Percentiles rank a stretch among this genome's conserved stretches.
Conservation (phyloP, 805 yeast species). For the Wickerhamiella kazuoi region DNA sequence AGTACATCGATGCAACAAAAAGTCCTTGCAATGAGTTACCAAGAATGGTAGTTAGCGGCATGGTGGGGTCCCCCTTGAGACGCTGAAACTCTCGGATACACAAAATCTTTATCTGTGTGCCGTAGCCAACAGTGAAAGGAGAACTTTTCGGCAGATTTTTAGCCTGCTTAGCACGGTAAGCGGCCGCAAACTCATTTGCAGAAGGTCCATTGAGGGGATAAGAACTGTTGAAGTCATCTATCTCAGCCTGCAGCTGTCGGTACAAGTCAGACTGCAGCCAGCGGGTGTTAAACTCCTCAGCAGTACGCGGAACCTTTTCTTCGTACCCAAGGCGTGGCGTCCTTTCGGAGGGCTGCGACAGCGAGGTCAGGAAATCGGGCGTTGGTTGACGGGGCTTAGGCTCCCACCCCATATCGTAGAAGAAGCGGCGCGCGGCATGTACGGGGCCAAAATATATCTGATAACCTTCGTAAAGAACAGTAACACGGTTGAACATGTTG, state of each 20-base stretch:
- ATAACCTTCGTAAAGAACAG: slow-evolving; percentile 39
- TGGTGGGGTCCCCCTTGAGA: slow-evolving; percentile 37
- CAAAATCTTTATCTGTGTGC: slow-evolving; percentile 32
- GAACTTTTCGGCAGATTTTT: slow-evolving; percentile 24
- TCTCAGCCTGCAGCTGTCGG: slow-evolving; percentile 24
- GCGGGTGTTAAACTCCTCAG: slow-evolving; percentile 40
- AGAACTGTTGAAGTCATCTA: slow-evolving; percentile 26
- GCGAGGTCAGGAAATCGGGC: slow-evolving; percentile 52
- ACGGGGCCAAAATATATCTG: slow-evolving; percentile 52
- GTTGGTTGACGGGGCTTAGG: slow-evolving; percentile 50
- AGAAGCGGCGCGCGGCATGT: slow-evolving; percentile 35
- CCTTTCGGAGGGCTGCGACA: slow-evolving; percentile 51
- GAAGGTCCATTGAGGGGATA: slow-evolving; percentile 15
- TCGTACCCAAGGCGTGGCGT: slow-evolving; percentile 30
- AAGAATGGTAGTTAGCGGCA: slow-evolving; percentile 27
- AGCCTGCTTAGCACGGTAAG: slow-evolving; percentile 24
- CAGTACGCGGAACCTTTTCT: slow-evolving; percentile 37
- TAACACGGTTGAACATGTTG: slow-evolving; percentile 43
- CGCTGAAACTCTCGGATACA: slow-evolving; percentile 37
- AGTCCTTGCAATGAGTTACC: slow-evolving; percentile 41
- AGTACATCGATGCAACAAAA: slow-evolving; percentile 45
- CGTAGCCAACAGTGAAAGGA: slow-evolving; percentile 28
- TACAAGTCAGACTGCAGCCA: slow-evolving; percentile 38
- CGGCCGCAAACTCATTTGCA: slow-evolving; percentile 23
- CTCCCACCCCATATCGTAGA: slow-evolving; percentile 43